Conservation (phyloP, 1,284 basidiomycete genomes). For the Naganishia cerealis region DNA sequence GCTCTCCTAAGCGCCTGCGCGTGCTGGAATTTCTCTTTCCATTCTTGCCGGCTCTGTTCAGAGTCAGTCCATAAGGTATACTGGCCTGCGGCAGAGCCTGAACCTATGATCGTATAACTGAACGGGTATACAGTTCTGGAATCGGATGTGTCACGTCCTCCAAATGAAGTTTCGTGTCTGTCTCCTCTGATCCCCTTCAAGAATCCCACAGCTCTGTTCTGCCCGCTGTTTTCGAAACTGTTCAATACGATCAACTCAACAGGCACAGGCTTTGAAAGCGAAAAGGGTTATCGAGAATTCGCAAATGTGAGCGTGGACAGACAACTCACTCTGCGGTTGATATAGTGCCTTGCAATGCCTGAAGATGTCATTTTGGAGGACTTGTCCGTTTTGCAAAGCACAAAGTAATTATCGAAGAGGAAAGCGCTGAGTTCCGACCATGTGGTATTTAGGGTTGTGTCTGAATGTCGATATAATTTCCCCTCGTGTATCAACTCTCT, state of each 20-base stretch:
- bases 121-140: conserved; percentile 69
- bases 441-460: conserved; percentile 73
- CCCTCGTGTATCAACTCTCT: conserved; percentile 79
- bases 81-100: conserved; percentile 74
- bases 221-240: conserved; percentile 65
- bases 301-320: background rate
- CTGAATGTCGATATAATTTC: conserved; percentile 77
- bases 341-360: conserved; percentile 37
- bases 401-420: conserved; percentile 89
- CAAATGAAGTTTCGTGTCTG: conserved; percentile 35
- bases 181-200: conserved; percentile 46
- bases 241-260: conserved; percentile 78
- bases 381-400: conserved; percentile 69
- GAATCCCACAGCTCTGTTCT: conserved; percentile 42
- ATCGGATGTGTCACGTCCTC: conserved; percentile 31
- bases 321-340: conserved; percentile 70
- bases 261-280: conserved; percentile 70
- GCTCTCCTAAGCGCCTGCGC: conserved; percentile 79
- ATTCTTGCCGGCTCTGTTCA: conserved; percentile 70
- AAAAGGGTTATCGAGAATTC: background rate
- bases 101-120: conserved; percentile 74
- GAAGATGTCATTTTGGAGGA: conserved; percentile 61
- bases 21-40: conserved; percentile 85
- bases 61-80: conserved; percentile 84
- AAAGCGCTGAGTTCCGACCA: conserved; percentile 85